Conservation (phyloP, 2,329 filamentous ascomycete species). For the Cytospora chrysosperma region DNA sequence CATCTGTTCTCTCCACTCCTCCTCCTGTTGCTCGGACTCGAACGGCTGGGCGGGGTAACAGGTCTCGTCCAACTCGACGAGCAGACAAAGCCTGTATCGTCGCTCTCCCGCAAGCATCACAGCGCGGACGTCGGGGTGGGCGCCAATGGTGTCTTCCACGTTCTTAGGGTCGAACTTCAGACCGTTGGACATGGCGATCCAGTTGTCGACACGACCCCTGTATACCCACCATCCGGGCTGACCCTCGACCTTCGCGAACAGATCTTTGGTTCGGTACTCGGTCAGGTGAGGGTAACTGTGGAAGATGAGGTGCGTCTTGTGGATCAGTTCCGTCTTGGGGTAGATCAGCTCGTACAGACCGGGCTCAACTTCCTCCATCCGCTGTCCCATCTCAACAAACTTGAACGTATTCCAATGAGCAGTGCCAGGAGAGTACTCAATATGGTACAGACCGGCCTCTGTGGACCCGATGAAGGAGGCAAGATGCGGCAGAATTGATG, state of each 20-base stretch:
- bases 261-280: constrained; percentile 36
- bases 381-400: constrained; percentile 32
- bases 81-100: constrained; percentile 16
- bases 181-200: constrained; percentile 35
- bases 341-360: constrained; percentile 34
- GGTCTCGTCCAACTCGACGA: constrained; percentile 16
- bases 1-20: constrained; percentile 4
- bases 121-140: constrained; percentile 6
- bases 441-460: constrained; percentile 22
- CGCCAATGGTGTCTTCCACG: constrained; percentile 28
- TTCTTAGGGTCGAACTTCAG: constrained; percentile 34
- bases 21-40: constrained; percentile 6
- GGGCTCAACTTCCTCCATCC: constrained; percentile 33
- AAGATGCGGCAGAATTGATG: constrained; percentile 22
- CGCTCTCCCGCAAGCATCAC: constrained; percentile 21
- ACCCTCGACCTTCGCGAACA: constrained; percentile 33
- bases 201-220: constrained; percentile 33
- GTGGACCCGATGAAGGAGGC: constrained; percentile 26
- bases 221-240: constrained; percentile 27
- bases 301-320: constrained; percentile 27
- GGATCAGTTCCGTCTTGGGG: constrained; percentile 29
- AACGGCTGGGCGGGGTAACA: background rate
- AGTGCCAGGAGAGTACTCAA: constrained; percentile 19
- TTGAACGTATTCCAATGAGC: constrained; percentile 31
- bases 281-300: constrained; percentile 32